These are phyloP conservation scores for Corrigiola litoralis DNA, from an alignment of 179 eudicot species.

Conservation along the genomic window DNA sequence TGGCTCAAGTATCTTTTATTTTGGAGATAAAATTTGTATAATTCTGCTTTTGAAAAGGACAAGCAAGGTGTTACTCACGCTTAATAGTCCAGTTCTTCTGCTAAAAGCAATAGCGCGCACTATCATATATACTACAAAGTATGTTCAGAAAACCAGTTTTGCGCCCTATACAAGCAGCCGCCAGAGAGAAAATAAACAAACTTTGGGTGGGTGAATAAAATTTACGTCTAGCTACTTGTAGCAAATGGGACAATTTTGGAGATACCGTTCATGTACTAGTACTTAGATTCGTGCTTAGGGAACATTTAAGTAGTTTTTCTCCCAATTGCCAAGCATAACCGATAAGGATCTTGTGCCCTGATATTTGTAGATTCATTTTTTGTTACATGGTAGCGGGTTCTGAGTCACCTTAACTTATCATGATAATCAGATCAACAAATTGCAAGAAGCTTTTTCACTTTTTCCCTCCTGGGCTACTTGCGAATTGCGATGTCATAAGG, in stretches of 20 bases:
- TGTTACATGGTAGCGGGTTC: neutral
- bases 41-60: neutral
- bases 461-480: neutral
- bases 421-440: neutral
- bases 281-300: slow-evolving; percentile 8
- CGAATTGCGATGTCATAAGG: too few species aligned
- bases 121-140: too few species aligned
- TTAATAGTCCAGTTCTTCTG: too few species aligned
- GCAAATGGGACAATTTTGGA: neutral
- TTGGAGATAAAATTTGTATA: neutral
- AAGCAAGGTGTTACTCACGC: neutral
- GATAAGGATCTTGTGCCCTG: neutral
- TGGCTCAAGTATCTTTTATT: slow-evolving; percentile 12
- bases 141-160: too few species aligned
- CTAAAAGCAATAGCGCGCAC: neutral
- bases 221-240: neutral
- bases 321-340: slow-evolving; percentile 2
- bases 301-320: neutral
- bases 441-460: neutral
- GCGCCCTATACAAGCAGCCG: too few species aligned
- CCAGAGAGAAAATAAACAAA: neutral
- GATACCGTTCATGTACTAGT: slow-evolving; percentile 18
- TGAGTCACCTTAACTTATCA: neutral
- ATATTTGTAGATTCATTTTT: neutral
- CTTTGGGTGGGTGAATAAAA: neutral